Conservation (phyloP, 2,329 filamentous ascomycete genomes). For the Botrytis byssoidea region DNA sequence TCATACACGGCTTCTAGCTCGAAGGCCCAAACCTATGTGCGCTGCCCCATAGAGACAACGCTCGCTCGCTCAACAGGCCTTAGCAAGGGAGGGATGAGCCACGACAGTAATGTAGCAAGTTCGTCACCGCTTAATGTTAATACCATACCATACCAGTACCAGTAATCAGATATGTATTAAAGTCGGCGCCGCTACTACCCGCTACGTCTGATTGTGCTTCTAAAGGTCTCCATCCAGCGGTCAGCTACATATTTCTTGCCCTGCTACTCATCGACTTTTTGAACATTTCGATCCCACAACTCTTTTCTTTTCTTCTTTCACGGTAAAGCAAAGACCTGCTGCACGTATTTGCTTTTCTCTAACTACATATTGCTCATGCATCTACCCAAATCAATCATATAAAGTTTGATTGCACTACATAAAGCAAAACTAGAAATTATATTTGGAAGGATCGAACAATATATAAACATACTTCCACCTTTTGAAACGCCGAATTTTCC, state of each 20-base stretch:
- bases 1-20: constrained; percentile 25
- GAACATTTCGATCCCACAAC: neutral
- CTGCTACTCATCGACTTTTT: constrained; percentile 9
- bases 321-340: constrained; percentile 11
- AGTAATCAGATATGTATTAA: constrained; percentile 16
- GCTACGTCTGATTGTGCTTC: constrained; percentile 6
- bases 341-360: constrained; percentile 16
- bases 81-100: constrained; percentile 23
- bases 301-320: constrained; percentile 14
- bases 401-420: constrained; percentile 21
- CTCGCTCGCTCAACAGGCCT: constrained; percentile 20
- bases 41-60: constrained; percentile 21
- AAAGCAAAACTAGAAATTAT: neutral
- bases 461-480: constrained; percentile 10
- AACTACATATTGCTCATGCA: constrained; percentile 9
- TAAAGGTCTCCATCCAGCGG: constrained; percentile 19
- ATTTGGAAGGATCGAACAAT: constrained; percentile 13
- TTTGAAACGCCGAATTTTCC: neutral
- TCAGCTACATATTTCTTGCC: constrained; percentile 22
- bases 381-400: constrained; percentile 17
- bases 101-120: constrained; percentile 18
- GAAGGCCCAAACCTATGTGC: constrained; percentile 19
- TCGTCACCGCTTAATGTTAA: constrained; percentile 16
- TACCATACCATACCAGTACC: neutral
- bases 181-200: constrained; percentile 14